Evolutionary conservation across 2,329 filamentous ascomycete species (phyloP), one percentile per base, ranked within the genome.

Genomic region (Ceratocystis lukuohia): DNA sequence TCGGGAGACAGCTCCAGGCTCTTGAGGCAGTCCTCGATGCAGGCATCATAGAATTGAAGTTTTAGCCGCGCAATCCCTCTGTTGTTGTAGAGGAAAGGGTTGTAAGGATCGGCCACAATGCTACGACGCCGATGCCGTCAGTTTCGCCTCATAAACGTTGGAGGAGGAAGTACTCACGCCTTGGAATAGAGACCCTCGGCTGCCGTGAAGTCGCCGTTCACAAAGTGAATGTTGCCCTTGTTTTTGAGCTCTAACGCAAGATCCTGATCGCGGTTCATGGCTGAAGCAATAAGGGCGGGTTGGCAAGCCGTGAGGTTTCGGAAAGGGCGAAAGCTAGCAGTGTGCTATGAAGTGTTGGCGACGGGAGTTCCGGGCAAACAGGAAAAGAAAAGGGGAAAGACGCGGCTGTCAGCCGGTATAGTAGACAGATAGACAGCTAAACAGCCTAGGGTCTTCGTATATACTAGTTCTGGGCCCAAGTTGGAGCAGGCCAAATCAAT

Each of bases 51-150:
- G 71, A 84, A 80, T 68, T 81, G 77, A 25, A 96, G 82, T 76
- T 88, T 89, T 67, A 94, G 80, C 50, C 91, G 84, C 2, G 88
- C 86, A 77, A 96, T 88, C 64, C 91, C 89, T 65, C 92, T 89
- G 77, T 96, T 97, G 48, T 91, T 93, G 77, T 91, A 96, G 63
- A 96, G 82, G 37, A 88, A 80, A 1, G 88, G 84, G 73, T 96
- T 94, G 66, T 79, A 82, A 3, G 88, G 82, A 75, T 96, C 89
- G 73, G 86, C 84, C 71, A 88, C 84, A 71, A 96, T 91, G 50
- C 87, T 90, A 70, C 28, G 53, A 33, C 22, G 7, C 5, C 17
- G 28, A 17, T 22, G 17, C 10, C 25, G 53, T 57, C 28, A 57
- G 53, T 57, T 57, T 33, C 2, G 33, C n/a, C 17, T 20, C 28